Evolutionary conservation across 139 green algal genomes (phyloP).

Genomic region (Pleodorina starrii): DNA sequence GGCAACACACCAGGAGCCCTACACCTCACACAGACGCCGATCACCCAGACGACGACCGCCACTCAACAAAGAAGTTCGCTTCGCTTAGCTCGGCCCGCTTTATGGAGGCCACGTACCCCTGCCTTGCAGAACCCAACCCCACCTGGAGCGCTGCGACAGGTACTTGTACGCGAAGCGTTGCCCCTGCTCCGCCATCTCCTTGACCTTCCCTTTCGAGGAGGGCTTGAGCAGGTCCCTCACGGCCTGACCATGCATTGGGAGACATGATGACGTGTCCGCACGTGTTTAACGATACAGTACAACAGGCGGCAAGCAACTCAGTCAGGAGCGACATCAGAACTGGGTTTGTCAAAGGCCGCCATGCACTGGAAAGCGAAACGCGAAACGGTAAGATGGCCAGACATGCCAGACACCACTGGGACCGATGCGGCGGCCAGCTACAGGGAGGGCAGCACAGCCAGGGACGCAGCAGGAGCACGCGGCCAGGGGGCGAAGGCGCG

Average conservation of each 20-base stretch:
- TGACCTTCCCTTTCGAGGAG: neutral
- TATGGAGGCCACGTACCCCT: too few species aligned
- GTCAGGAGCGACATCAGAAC: neutral
- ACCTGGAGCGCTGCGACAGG: slow-evolving; percentile 25
- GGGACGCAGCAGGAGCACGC: too few species aligned
- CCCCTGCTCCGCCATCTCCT: neutral
- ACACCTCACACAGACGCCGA: neutral
- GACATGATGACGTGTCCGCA: neutral
- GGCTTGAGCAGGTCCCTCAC: neutral
- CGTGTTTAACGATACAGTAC: neutral
- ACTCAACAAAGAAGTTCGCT: too few species aligned
- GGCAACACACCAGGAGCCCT: neutral
- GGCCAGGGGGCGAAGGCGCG: too few species aligned
- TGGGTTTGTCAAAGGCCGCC: neutral
- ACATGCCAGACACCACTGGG: neutral
- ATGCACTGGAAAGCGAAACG: too few species aligned
- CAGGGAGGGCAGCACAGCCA: too few species aligned
- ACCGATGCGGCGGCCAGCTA: neutral
- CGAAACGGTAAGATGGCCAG: neutral
- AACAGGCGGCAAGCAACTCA: neutral
- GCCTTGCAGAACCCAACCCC: neutral
- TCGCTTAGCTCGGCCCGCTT: too few species aligned
- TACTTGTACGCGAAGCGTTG: slow-evolving; percentile 40
- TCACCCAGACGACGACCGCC: too few species aligned
- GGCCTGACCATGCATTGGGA: neutral